Conservation (phyloP, 257 asterid genomes). For the Plectranthus barbatus region DNA sequence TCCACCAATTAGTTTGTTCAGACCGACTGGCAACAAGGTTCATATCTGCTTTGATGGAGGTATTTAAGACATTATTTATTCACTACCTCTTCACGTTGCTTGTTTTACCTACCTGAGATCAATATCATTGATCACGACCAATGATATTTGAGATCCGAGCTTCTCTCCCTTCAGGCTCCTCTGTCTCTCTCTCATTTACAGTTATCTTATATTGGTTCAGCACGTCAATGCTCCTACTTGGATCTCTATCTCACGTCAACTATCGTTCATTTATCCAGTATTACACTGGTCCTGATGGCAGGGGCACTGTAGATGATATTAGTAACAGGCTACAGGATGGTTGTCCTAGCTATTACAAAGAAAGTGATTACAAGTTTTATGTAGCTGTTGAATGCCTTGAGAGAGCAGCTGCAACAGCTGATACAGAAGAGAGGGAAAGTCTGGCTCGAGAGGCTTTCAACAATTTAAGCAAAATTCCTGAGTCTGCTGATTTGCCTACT, state of each 20-base stretch:
- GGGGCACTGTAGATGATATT: slow-evolving; percentile 96
- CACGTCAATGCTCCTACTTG: neutral
- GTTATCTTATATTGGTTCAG: slow-evolving; percentile 13
- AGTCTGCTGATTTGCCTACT: slow-evolving; percentile 76
- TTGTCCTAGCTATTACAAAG: slow-evolving; percentile 89
- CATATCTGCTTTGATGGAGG: slow-evolving; percentile 95
- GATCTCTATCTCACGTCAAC: slow-evolving; percentile 20
- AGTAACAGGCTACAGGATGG: slow-evolving; percentile 83
- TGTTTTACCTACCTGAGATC: neutral
- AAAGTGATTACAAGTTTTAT: slow-evolving; percentile 88
- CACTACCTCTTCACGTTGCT: neutral
- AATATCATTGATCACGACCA: neutral
- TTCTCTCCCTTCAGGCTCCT: neutral
- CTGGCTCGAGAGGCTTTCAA: slow-evolving; percentile 90
- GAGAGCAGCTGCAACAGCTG: slow-evolving; percentile 73
- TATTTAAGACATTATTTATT: slow-evolving; percentile 19
- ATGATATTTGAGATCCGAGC: neutral
- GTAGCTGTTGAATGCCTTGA: slow-evolving; percentile 94
- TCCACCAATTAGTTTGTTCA: slow-evolving; percentile 85
- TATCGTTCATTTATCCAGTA: slow-evolving; percentile 51
- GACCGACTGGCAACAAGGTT: slow-evolving; percentile 77
- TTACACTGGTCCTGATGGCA: slow-evolving; percentile 95
- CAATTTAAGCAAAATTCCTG: slow-evolving; percentile 79
- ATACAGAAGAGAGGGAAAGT: slow-evolving; percentile 60
- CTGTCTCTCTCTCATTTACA: neutral